A percentile compares a stretch with the other conserved stretches of the same genome.
phyloP scores from a whole-genome alignment of 805 yeast species.

The Sungouiella thailandica region DNA sequence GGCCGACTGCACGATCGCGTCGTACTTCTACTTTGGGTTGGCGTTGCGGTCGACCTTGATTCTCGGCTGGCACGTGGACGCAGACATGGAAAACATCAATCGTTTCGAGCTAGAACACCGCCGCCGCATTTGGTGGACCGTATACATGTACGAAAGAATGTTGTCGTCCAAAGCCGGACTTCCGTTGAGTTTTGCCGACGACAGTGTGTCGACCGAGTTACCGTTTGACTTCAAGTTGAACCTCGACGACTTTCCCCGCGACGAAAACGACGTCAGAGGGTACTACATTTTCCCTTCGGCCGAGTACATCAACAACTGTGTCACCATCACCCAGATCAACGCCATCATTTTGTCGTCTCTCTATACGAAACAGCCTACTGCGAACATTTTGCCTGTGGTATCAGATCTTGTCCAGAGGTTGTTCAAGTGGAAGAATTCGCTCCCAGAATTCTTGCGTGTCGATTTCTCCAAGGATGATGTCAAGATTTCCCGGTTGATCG shows the following conservation, averaged over 20 bases:
- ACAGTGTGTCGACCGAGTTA: constrained; percentile 71
- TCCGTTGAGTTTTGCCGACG: constrained; percentile 74
- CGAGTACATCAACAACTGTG: constrained; percentile 71
- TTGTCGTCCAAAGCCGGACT: constrained; percentile 77
- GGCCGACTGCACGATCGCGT: constrained; percentile 78
- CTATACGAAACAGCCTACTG: constrained; percentile 70
- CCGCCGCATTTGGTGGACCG: constrained; percentile 46
- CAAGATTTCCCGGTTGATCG: constrained; percentile 58
- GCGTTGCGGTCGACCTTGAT: constrained; percentile 69
- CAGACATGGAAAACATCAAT: constrained; percentile 56
- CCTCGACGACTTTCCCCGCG: constrained; percentile 28
- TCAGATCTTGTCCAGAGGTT: constrained; percentile 64
- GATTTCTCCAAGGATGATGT: constrained; percentile 54
- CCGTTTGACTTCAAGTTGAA: constrained; percentile 70
- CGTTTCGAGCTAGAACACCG: constrained; percentile 52
- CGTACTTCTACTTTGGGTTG: constrained; percentile 74
- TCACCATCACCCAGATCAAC: constrained; percentile 72
- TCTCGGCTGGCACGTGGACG: constrained; percentile 78
- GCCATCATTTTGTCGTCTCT: constrained; percentile 65
- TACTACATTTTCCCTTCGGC: constrained; percentile 75
- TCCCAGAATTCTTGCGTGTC: constrained; percentile 61
- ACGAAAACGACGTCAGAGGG: constrained; percentile 50
- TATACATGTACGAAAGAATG: constrained; percentile 60
- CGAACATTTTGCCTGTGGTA: constrained; percentile 70
- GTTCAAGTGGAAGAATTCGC: constrained; percentile 59